phyloP scores from a whole-genome alignment of 1,284 basidiomycete genomes.

The Pseudozyma tsukubaensis region DNA sequence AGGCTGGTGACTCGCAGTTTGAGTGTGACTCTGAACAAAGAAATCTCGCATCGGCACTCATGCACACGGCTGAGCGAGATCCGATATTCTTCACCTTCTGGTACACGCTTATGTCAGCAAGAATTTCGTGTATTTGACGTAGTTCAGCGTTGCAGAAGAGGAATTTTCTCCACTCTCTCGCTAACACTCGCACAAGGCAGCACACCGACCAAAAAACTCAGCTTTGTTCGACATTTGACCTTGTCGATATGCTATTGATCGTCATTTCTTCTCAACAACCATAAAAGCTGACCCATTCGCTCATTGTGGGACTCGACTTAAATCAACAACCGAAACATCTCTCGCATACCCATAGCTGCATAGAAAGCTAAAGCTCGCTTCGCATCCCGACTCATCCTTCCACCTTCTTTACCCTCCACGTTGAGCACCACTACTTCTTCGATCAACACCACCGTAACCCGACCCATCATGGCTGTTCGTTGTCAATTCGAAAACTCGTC shows the following conservation, averaged over 20 bases:
- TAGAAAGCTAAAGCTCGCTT: neutral
- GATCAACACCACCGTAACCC: neutral
- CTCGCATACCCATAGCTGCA: neutral
- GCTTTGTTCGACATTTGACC: neutral
- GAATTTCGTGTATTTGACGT: constrained; percentile 18
- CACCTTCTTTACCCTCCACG: constrained; percentile 1
- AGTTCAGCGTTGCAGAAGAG: neutral
- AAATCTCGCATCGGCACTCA: neutral
- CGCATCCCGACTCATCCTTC: neutral
- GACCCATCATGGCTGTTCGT: constrained; percentile 55
- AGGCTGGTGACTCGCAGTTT: constrained; percentile 25
- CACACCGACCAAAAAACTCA: constrained; percentile 7
- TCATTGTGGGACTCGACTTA: neutral
- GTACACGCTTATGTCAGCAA: constrained; percentile 41
- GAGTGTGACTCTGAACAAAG: neutral
- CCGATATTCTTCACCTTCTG: constrained; percentile 3
- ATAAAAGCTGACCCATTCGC: constrained; percentile 7
- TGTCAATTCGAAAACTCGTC: constrained; percentile 90
- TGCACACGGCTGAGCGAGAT: constrained; percentile 4
- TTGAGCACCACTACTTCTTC: constrained; percentile 9
- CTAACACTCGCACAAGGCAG: neutral
- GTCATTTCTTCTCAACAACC: constrained; percentile 4
- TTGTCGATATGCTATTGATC: neutral
- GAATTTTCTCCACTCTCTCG: constrained; percentile 39
- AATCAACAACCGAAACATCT: no score